phyloP scores from a whole-genome alignment of 2,329 filamentous ascomycete genomes.

The Rachicladosporium sp. region DNA sequence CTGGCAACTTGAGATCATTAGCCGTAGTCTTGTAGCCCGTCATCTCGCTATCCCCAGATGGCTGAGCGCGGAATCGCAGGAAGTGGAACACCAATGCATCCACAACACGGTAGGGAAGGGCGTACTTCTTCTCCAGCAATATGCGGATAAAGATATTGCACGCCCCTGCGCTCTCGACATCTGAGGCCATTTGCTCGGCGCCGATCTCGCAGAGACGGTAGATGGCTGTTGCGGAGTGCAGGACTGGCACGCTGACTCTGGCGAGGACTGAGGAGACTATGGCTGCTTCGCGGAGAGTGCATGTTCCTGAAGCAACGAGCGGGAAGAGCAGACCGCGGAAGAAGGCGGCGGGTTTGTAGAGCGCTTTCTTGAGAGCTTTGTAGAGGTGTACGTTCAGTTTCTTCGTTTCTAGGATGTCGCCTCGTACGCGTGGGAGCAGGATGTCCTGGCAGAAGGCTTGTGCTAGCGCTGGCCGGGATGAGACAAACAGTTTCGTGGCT shows the following conservation, averaged over 20 bases:
- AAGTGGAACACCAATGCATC: constrained; percentile 96
- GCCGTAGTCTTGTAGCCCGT: constrained; percentile 36
- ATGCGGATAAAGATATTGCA: constrained; percentile 93
- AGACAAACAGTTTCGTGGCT: constrained; percentile 85
- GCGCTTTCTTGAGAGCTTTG: constrained; percentile 78
- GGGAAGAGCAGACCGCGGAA: constrained; percentile 96
- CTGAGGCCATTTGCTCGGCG: constrained; percentile 71
- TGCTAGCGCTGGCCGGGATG: constrained; percentile 64
- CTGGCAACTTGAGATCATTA: constrained; percentile 51
- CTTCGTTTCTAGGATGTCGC: constrained; percentile 86
- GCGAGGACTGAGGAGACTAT: constrained; percentile 81
- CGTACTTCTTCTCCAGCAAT: constrained; percentile 92
- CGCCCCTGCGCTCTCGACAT: constrained; percentile 76
- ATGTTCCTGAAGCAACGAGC: constrained; percentile 71
- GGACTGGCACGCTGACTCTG: constrained; percentile 73
- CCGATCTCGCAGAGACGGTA: constrained; percentile 90
- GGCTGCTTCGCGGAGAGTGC: constrained; percentile 80
- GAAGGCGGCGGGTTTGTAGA: constrained; percentile 91
- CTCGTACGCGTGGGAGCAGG: constrained; percentile 77
- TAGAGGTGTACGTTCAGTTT: constrained; percentile 95
- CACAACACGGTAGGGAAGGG: constrained; percentile 85
- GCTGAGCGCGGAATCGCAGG: constrained; percentile 66
- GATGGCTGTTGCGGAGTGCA: constrained; percentile 84
- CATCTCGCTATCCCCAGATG: constrained; percentile 50
- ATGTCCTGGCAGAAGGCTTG: constrained; percentile 81